A percentile compares a stretch with the other conserved stretches of the same genome.
Conservation (phyloP, 768 basidiomycete genomes). For the Lentinula lateritia region DNA sequence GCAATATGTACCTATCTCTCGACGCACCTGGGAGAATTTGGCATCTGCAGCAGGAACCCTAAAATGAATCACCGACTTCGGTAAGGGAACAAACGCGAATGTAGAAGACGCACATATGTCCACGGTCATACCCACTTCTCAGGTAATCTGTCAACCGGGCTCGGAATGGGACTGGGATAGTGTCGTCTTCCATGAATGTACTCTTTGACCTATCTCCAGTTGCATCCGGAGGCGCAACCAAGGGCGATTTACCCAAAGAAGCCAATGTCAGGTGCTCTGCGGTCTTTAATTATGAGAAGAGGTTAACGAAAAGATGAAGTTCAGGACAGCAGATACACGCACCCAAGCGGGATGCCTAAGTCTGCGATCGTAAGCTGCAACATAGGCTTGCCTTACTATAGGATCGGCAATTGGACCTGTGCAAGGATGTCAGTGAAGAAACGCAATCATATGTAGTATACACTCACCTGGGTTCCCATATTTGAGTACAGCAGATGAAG, state of each 20-base stretch:
- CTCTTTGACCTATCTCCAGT: slow-evolving; percentile 70
- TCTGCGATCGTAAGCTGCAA: slow-evolving; percentile 85
- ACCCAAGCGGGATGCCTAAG: slow-evolving; percentile 95
- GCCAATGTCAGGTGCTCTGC: slow-evolving; percentile 90
- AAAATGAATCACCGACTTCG: background rate
- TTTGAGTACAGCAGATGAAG: slow-evolving; percentile 47
- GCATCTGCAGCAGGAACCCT: slow-evolving; percentile 98
- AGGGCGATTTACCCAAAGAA: slow-evolving; percentile 51
- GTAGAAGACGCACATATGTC: slow-evolving; percentile 74
- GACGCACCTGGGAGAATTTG: slow-evolving; percentile 70
- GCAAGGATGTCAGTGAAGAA: slow-evolving; percentile 6
- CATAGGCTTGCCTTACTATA: slow-evolving; percentile 77
- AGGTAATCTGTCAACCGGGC: slow-evolving; percentile 88
- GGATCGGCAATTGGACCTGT: slow-evolving; percentile 81
- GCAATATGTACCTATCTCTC: background rate
- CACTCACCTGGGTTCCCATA: slow-evolving; percentile 77
- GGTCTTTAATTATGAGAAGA: slow-evolving; percentile 45
- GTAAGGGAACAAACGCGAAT: background rate
- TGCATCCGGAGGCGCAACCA: slow-evolving; percentile 22
- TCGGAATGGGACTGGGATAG: slow-evolving; percentile 71
- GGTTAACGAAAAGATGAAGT: background rate
- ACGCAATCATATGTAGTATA: background rate
- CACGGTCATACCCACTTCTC: slow-evolving; percentile 89
- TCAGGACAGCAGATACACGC: slow-evolving; percentile 13
- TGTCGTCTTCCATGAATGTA: slow-evolving; percentile 77